A percentile compares a stretch with the other conserved stretches of the same genome.
Evolutionary conservation across 495 filamentous ascomycete species (phyloP).

Genomic region (Xylaria venustula): DNA sequence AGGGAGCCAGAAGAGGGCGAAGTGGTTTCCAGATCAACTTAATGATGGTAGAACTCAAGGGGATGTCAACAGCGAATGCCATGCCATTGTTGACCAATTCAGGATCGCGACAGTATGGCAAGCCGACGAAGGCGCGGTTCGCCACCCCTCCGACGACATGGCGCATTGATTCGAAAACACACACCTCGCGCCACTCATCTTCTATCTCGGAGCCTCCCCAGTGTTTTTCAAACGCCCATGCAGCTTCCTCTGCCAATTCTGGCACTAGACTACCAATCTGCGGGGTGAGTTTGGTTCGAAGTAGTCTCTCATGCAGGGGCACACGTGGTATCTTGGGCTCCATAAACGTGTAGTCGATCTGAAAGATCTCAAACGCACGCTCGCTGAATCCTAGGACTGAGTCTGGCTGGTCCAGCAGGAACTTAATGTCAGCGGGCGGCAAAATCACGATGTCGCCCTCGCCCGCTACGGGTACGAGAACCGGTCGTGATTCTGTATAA

Average conservation of each 20-base stretch:
- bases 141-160: conserved; percentile 30
- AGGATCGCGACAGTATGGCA: conserved; percentile 29
- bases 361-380: conserved; percentile 31
- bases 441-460: conserved; percentile 33
- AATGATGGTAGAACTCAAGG: conserved; percentile 31
- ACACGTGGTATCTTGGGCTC: conserved; percentile 32
- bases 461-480: conserved; percentile 26
- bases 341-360: conserved; percentile 37
- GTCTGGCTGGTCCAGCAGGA: conserved; percentile 41
- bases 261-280: conserved; percentile 39
- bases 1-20: conserved; percentile 34
- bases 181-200: conserved; percentile 15
- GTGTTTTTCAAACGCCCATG: conserved; percentile 18
- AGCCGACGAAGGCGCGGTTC: conserved; percentile 39
- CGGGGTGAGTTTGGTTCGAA: conserved; percentile 38
- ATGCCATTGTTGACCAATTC: conserved; percentile 40
- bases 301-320: conserved; percentile 34
- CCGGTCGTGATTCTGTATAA: conserved; percentile 25
- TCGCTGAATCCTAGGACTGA: conserved; percentile 29
- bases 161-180: conserved; percentile 39
- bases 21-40: conserved; percentile 35
- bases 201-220: conserved; percentile 21
- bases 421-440: conserved; percentile 9
- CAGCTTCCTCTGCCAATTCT: conserved; percentile 45
- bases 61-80: conserved; percentile 40